Percentiles rank a stretch among this genome's conserved stretches.
These are phyloP conservation scores for Choanephora cucurbitarum DNA, from an alignment of 371 early-diverging fungal species.

Conservation along the genomic window DNA sequence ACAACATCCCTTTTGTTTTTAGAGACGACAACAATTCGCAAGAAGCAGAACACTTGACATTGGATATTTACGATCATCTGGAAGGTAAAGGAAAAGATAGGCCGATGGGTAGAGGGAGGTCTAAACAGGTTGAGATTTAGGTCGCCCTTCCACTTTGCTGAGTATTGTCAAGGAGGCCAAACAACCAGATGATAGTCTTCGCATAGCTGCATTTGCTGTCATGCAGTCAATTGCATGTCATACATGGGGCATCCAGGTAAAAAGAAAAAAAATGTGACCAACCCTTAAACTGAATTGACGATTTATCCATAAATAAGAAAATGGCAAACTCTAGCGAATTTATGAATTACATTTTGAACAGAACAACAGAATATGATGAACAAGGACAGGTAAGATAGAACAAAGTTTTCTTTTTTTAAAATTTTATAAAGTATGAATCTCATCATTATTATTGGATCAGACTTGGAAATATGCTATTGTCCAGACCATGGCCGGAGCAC, in stretches of 20 bases:
- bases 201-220: slow-evolving; percentile 44
- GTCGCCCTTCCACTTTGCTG: slow-evolving; percentile 18
- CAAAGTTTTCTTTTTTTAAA: neutral
- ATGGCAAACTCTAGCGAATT: slow-evolving; percentile 41
- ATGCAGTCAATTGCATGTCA: slow-evolving; percentile 46
- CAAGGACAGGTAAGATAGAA: slow-evolving; percentile 39
- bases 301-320: too few relatives aligned
- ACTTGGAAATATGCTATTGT: slow-evolving; percentile 51
- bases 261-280: too few relatives aligned
- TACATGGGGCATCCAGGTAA: slow-evolving; percentile 46
- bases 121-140: slow-evolving; percentile 13
- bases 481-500: slow-evolving; percentile 28
- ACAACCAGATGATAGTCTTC: slow-evolving; percentile 42
- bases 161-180: slow-evolving; percentile 35
- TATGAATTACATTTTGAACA: slow-evolving; percentile 48
- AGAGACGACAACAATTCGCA: slow-evolving; percentile 14
- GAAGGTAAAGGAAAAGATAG: slow-evolving; percentile 19
- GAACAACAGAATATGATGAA: slow-evolving; percentile 40
- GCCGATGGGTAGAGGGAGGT: too few relatives aligned
- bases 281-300: too few relatives aligned
- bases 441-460: too few relatives aligned
- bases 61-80: slow-evolving; percentile 24
- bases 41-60: slow-evolving; percentile 34
- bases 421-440: too few relatives aligned
- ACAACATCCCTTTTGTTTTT: slow-evolving; percentile 10